Evolutionary conservation across 1,139 yeast genomes (phyloP).

Genomic region (Diutina neorugosa): DNA sequence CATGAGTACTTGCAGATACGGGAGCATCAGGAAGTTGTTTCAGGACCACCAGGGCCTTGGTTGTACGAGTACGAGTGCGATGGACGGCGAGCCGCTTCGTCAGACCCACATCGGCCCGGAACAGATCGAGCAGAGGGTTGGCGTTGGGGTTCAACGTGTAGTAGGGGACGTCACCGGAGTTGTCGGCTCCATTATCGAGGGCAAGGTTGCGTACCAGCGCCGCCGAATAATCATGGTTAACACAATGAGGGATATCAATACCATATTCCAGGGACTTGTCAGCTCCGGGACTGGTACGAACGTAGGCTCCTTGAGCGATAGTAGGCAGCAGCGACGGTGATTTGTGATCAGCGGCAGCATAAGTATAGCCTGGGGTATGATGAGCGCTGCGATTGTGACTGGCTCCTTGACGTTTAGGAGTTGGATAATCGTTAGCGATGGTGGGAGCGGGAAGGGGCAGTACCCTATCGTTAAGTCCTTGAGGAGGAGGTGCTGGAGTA

Average conservation of each 20-base stretch:
- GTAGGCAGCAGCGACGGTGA: background rate
- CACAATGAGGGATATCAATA: background rate
- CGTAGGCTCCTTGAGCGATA: background rate
- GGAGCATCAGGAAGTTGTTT: background rate
- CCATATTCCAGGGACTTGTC: background rate
- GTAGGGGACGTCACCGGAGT: background rate
- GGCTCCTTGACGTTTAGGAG: background rate
- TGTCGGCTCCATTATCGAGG: background rate
- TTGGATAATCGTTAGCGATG: background rate
- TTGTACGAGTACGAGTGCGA: background rate
- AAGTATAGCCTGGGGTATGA: too few species aligned
- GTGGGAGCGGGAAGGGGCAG: background rate
- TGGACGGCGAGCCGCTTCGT: background rate
- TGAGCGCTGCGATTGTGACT: too few species aligned
- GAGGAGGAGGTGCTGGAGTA: background rate
- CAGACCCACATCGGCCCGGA: background rate
- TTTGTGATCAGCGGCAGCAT: background rate
- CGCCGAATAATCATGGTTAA: background rate
- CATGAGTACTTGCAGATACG: background rate
- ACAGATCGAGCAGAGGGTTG: background rate
- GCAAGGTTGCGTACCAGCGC: background rate
- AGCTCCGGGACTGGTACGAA: background rate
- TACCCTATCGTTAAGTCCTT: background rate
- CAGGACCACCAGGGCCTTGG: background rate
- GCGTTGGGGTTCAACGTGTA: background rate